A percentile compares a stretch with the other conserved stretches of the same genome.
phyloP scores from a whole-genome alignment of 345 rosid species.

The Barbarea vulgaris region DNA sequence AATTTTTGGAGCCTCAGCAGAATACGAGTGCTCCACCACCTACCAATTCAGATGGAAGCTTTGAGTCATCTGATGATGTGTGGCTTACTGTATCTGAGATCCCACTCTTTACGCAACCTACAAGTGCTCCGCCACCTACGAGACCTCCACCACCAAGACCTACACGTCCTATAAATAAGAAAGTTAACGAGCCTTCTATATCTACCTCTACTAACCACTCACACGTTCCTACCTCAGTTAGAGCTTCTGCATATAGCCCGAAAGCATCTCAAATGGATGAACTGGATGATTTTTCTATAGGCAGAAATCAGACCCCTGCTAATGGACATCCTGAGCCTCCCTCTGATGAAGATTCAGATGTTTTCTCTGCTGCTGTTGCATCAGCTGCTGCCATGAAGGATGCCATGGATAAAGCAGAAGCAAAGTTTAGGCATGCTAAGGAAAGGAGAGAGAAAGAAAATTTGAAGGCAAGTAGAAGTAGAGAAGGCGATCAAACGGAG shows the following conservation, averaged over 20 bases:
- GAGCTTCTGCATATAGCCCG: constrained; percentile 47
- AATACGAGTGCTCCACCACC: constrained; percentile 33
- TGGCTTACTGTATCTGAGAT: constrained; percentile 97
- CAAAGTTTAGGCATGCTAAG: constrained; percentile 83
- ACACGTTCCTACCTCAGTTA: constrained; percentile 48
- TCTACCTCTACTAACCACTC: constrained; percentile 54
- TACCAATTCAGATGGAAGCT: constrained; percentile 49
- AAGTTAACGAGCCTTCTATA: constrained; percentile 52
- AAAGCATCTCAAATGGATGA: constrained; percentile 71
- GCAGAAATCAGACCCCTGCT: constrained; percentile 46
- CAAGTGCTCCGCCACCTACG: constrained; percentile 87
- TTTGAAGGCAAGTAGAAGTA: constrained; percentile 66
- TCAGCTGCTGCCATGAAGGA: constrained; percentile 98
- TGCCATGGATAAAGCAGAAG: constrained; percentile 98
- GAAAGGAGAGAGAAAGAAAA: constrained; percentile 85
- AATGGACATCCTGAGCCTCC: constrained; percentile 52
- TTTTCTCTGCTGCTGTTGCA: constrained; percentile 71
- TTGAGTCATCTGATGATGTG: constrained; percentile 65
- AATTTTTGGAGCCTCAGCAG: constrained; percentile 49
- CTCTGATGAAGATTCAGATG: constrained; percentile 60
- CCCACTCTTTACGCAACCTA: constrained; percentile 85
- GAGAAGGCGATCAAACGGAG: constrained; percentile 59
- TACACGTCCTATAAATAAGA: constrained; percentile 62
- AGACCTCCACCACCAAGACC: constrained; percentile 98
- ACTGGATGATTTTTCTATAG: constrained; percentile 71